Evolutionary conservation across 805 yeast genomes (phyloP).

Genomic region (Cyberlindnera mycetangii): DNA sequence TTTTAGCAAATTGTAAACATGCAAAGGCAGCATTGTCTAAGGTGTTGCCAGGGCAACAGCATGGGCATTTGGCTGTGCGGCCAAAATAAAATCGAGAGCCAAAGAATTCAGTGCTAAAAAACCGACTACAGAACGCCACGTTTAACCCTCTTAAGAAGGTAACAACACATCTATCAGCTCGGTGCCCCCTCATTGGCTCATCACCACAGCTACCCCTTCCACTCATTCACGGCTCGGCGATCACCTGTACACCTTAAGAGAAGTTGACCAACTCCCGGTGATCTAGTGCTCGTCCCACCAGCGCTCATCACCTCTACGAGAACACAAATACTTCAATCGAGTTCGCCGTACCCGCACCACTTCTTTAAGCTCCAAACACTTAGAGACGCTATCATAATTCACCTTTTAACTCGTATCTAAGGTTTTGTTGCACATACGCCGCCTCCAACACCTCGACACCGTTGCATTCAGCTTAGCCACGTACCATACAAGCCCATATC

Average conservation of each 20-base stretch:
- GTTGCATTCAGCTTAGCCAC: neutral
- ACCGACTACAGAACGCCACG: neutral
- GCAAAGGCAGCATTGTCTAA: conserved; percentile 3
- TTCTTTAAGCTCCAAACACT: neutral
- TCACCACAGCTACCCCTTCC: no score
- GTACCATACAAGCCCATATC: neutral
- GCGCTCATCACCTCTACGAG: neutral
- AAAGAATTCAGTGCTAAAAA: neutral
- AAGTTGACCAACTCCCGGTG: neutral
- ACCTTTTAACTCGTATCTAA: neutral
- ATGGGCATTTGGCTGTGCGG: no score
- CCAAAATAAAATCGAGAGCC: neutral
- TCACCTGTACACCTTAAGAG: neutral
- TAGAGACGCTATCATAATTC: neutral
- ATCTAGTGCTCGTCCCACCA: neutral
- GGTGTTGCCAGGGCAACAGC: conserved; percentile 8
- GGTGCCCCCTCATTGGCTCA: no score
- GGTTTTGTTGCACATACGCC: neutral
- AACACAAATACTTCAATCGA: neutral
- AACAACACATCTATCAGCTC: no score
- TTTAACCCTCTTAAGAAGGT: neutral
- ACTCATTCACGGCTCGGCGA: neutral
- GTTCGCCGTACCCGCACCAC: no score
- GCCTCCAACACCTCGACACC: neutral
- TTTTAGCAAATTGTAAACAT: conserved; percentile 14